phyloP scores from a whole-genome alignment of 1,284 basidiomycete species.

The Filobasidium uniguttulatum region DNA sequence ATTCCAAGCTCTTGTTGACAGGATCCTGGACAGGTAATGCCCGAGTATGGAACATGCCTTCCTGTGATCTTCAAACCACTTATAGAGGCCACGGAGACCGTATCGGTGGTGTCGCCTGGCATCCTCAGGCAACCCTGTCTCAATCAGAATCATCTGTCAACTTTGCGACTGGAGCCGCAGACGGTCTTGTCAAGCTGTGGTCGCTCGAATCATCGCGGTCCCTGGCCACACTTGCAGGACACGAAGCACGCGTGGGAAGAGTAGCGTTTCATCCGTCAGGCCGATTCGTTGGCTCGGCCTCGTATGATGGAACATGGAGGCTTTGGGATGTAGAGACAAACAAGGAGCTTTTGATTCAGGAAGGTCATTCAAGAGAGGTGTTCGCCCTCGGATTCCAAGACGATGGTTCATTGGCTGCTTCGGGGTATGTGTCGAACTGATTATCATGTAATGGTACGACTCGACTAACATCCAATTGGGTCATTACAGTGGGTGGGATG shows the following conservation, averaged over 20 bases:
- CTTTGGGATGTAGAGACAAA: slow-evolving; percentile 80
- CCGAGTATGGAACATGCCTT: slow-evolving; percentile 89
- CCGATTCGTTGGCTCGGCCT: slow-evolving; percentile 79
- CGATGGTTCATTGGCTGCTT: slow-evolving; percentile 83
- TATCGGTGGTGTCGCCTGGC: slow-evolving; percentile 93
- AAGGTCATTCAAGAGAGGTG: slow-evolving; percentile 95
- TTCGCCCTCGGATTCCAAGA: slow-evolving; percentile 90
- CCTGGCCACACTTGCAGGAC: slow-evolving; percentile 68
- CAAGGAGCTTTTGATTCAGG: slow-evolving; percentile 76
- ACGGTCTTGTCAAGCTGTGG: slow-evolving; percentile 77
- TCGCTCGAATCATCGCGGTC: slow-evolving; percentile 68
- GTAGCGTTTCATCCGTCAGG: slow-evolving; percentile 95
- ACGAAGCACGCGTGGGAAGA: slow-evolving; percentile 77
- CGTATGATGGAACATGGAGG: slow-evolving; percentile 97
- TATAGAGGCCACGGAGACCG: slow-evolving; percentile 68
- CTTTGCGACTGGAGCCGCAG: slow-evolving; percentile 80
- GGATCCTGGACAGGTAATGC: slow-evolving; percentile 91
- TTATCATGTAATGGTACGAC: neutral
- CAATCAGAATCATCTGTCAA: slow-evolving; percentile 60
- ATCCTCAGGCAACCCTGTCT: slow-evolving; percentile 78
- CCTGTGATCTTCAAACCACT: slow-evolving; percentile 54
- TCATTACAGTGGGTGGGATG: slow-evolving; percentile 77
- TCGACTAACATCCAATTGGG: too few relatives aligned
- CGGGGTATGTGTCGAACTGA: slow-evolving; percentile 51
- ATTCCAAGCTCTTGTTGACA: slow-evolving; percentile 73